These are phyloP conservation scores for Excoecaria agallocha DNA, from an alignment of 345 rosid species.

Conservation along the genomic window DNA sequence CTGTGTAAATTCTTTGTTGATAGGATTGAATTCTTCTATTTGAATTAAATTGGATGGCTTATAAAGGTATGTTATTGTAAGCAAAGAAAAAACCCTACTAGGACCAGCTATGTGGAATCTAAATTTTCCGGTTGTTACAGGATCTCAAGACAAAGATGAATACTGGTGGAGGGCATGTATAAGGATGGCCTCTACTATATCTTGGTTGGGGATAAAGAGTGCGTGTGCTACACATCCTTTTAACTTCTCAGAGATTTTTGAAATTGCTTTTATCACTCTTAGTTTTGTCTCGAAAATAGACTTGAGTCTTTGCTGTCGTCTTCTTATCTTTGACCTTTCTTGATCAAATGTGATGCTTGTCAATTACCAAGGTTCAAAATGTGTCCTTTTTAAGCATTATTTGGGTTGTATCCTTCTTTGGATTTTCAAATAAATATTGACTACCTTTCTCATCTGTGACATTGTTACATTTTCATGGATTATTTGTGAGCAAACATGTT, in stretches of 20 bases:
- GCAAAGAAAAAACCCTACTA: too few relatives aligned
- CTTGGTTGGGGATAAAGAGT: constrained; percentile 20
- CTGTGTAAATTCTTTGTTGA: too few relatives aligned
- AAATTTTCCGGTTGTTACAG: constrained; percentile 14
- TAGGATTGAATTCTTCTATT: too few relatives aligned
- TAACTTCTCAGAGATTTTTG: neutral
- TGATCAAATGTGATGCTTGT: neutral
- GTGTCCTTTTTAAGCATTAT: neutral
- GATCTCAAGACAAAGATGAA: constrained; percentile 19
- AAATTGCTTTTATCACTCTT: neutral
- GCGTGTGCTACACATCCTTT: constrained; percentile 11
- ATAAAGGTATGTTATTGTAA: too few relatives aligned
- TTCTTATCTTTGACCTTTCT: neutral
- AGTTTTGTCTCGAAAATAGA: neutral
- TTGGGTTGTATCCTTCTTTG: neutral
- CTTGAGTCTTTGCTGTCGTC: neutral
- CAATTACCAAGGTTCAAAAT: neutral
- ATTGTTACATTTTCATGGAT: neutral
- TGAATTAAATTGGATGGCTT: too few relatives aligned
- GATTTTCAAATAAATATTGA: neutral
- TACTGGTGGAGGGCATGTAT: constrained; percentile 23
- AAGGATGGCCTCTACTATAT: constrained; percentile 18
- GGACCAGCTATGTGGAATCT: too few relatives aligned
- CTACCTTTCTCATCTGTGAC: neutral
- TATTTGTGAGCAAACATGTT: neutral